phyloP scores from a whole-genome alignment of 225 moss, liverwort and hornwort genomes.

The Polytrichum formosum region DNA sequence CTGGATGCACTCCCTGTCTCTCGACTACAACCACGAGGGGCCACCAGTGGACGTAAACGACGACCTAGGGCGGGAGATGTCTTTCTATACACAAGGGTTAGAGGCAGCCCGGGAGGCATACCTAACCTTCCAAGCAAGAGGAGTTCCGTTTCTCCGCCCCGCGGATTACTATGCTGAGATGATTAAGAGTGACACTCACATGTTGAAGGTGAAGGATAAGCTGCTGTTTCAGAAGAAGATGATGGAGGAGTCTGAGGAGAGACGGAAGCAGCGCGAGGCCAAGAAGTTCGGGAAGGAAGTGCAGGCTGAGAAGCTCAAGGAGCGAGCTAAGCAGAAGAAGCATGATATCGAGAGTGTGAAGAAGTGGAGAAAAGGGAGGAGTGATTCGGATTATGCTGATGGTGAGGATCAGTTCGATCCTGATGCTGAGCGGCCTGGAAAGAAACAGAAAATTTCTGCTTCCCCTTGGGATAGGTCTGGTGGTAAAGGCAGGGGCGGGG shows the following conservation, averaged over 20 bases:
- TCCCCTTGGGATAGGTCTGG: constrained; percentile 51
- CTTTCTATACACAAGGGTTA: constrained; percentile 90
- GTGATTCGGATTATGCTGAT: constrained; percentile 69
- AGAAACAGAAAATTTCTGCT: constrained; percentile 35
- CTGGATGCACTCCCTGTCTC: constrained; percentile 67
- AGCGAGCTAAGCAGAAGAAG: constrained; percentile 91
- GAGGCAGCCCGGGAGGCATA: constrained; percentile 80
- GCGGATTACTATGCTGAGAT: constrained; percentile 95
- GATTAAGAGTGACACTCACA: constrained; percentile 95
- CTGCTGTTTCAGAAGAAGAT: constrained; percentile 75
- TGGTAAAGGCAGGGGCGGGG: constrained; percentile 21
- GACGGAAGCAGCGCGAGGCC: constrained; percentile 82
- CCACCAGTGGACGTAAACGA: constrained; percentile 76
- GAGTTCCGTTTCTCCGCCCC: constrained; percentile 79
- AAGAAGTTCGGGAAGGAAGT: constrained; percentile 97
- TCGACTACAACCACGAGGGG: constrained; percentile 41
- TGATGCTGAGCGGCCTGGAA: constrained; percentile 36
- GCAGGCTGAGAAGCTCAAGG: constrained; percentile 87
- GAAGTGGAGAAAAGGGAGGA: constrained; percentile 92
- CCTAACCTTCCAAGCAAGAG: constrained; percentile 54
- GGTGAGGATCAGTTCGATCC: constrained; percentile 75
- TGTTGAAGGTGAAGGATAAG: constrained; percentile 97
- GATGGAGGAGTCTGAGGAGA: constrained; percentile 86
- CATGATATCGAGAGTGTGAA: constrained; percentile 89
- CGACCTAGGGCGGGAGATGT: constrained; percentile 89